A percentile compares a stretch with the other conserved stretches of the same genome.
These are phyloP conservation scores for Cyclotella atomus DNA, from an alignment of 108 stramenopile species.

Conservation along the genomic window DNA sequence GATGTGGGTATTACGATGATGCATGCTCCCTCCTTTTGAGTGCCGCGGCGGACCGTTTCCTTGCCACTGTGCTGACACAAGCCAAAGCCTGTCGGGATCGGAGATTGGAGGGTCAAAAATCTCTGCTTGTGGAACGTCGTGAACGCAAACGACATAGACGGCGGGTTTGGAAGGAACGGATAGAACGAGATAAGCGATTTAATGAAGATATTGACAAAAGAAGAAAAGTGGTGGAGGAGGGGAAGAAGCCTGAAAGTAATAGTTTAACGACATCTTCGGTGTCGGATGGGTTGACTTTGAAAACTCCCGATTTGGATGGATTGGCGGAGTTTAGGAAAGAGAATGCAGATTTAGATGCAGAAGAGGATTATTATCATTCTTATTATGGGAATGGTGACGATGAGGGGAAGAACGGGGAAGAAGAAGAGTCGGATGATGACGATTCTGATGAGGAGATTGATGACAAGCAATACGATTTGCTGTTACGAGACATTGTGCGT, in stretches of 20 bases:
- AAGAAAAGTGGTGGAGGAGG: constrained; percentile 37
- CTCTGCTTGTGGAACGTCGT: constrained; percentile 48
- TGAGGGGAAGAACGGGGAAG: constrained; percentile 41
- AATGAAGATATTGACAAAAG: constrained; percentile 46
- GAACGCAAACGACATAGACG: constrained; percentile 57
- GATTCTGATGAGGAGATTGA: constrained; percentile 55
- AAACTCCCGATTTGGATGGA: constrained; percentile 24
- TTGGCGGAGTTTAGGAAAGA: constrained; percentile 32
- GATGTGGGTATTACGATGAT: constrained; percentile 81
- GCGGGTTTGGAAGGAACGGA: constrained; percentile 42
- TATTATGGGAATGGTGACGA: constrained; percentile 51
- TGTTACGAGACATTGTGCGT: constrained; percentile 71
- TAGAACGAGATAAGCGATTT: constrained; percentile 54
- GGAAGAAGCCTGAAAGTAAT: constrained; percentile 10
- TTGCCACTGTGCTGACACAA: constrained; percentile 82
- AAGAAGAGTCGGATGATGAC: constrained; percentile 51
- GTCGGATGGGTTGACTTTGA: neutral
- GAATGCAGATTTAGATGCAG: constrained; percentile 60
- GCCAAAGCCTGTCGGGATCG: constrained; percentile 83
- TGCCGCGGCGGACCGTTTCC: constrained; percentile 82
- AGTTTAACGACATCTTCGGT: neutral
- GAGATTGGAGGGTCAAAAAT: constrained; percentile 73
- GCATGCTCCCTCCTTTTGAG: constrained; percentile 69
- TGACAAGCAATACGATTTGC: constrained; percentile 45
- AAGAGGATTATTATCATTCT: constrained; percentile 79